Evolutionary conservation across 768 basidiomycete genomes (phyloP), one percentile per base, ranked within the genome.

Genomic region (Tylopilus cervinicoccineus): DNA sequence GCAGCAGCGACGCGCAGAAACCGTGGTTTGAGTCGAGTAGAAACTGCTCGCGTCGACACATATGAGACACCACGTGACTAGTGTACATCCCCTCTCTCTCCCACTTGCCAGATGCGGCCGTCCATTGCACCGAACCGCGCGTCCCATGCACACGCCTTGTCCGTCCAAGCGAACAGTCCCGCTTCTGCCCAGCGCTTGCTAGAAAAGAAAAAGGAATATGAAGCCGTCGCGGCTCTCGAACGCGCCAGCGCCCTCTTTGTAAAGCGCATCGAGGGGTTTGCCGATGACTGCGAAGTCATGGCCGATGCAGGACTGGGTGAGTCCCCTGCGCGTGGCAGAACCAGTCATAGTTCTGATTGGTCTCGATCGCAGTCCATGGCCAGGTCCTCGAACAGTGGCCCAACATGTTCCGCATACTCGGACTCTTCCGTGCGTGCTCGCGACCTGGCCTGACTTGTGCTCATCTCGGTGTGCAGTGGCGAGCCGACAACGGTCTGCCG

Each of bases 151-250:
- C 60, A 72, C 34, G 69, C 31, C 62, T 67, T 48, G 46, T 33
- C 50, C 27, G 60, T 71, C 7, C 69, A 75, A 29, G 65, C 68
- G 7, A 71, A 71, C 34, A 75, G 71, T 42, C 70, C 78, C 2
- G 79, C 78, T 1, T 75, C 80, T 1, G 50, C 69, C 2, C 72
- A 78, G 16, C 83, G 82, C 54, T 74, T 87, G 37, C 46, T 74
- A 3, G 87, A 90, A 59, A 89, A 89, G 72, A 89, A 87, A 71
- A 89, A 87, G 60, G 88, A 90, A 63, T 80, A 73, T 47, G 86
- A 88, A 46, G 86, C 84, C 0, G 84, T 88, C 22, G 75, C 78
- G 19, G 87, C 87, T 1, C 71, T 90, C 6, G 84, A 88, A 59
- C 72, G 74, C 45, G 80, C 83, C 0, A 84, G 79, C 46, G 65